These are phyloP conservation scores for Dorcoceras hygrometricum DNA, from an alignment of 257 asterid species.

Conservation along the genomic window DNA sequence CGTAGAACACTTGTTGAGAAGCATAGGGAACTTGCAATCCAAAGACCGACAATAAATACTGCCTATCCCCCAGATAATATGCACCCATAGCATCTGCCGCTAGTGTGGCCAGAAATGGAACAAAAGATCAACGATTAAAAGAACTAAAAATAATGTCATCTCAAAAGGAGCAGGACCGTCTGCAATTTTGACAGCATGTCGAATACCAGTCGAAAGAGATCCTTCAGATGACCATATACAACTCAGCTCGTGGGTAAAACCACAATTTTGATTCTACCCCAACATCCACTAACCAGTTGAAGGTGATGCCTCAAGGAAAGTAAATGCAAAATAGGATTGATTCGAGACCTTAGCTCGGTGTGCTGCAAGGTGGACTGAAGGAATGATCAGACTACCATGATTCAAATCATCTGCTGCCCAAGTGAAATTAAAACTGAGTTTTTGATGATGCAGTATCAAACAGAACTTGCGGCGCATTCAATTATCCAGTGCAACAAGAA, in stretches of 20 bases:
- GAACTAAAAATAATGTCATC: neutral
- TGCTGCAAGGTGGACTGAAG: neutral
- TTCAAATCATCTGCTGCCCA: neutral
- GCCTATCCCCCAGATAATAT: neutral
- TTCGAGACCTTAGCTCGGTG: neutral
- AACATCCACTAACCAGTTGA: neutral
- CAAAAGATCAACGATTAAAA: too few relatives aligned
- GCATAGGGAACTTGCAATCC: neutral
- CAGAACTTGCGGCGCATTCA: too few relatives aligned
- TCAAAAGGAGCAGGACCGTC: neutral
- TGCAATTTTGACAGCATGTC: neutral
- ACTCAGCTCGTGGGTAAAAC: neutral
- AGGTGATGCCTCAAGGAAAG: neutral
- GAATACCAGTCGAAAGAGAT: too few relatives aligned
- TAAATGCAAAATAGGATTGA: neutral
- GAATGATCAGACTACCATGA: neutral
- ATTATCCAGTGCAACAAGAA: neutral
- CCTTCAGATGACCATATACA: too few relatives aligned
- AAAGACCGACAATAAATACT: neutral
- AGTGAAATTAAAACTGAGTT: neutral
- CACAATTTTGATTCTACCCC: neutral
- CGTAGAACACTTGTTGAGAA: too few relatives aligned
- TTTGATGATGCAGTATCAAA: neutral
- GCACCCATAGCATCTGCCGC: neutral
- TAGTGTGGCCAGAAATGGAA: neutral